Base-by-base conservation (phyloP, 2,329 filamentous ascomycete genomes). In the Phyllosticta citrichinensis region DNA sequence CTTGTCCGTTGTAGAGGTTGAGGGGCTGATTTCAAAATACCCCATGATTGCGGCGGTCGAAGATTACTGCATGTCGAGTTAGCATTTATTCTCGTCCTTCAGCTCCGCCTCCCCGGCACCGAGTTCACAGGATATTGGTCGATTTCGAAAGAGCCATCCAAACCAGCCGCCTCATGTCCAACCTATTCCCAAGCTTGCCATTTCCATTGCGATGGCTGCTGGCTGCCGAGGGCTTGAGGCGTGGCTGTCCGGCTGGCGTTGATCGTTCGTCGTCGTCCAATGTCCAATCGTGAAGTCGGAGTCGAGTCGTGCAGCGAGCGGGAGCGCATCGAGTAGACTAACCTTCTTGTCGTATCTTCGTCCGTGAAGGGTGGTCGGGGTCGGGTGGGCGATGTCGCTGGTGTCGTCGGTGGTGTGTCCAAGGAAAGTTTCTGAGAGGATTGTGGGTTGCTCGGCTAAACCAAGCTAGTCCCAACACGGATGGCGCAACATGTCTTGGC, bases 41-140 rank as follows among this genome's bases (percentile, higher is more conserved):
- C 78, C 78, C 78, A 80, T 80, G 73, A 72, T 79, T 79, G 76
- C 77, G 74, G 68, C 73, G 70, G 70, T 72, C 75, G 74, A 78
- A 75, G 74, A 74, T 66, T 67, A 68, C 70, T 62, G 56, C 9
- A 25, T 19, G 22, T 8, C 27, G 47, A 27, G 58, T 60, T 24
- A 63, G 58, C 51, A 19, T 40, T 3, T 27, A 6, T 40, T 56
- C n/a, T 2, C 19, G 5, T 52, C 51, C 51, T 11, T 52, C 2
- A 40, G 33, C 33, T 40, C 33, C 14, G 33, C 33, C 8, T 17
- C 11, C 12, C 14, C 8, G 11, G 11, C 33, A 40, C 33, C 33
- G 33, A 9, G 14, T 40, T 11, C 33, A 40, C 33, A 11, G 4
- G 1, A 30, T 30, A 30, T 30, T 30, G 5, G 11, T 17, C 33